Evolutionary conservation across 306 rosid genomes (phyloP), one percentile per base, ranked within the genome.

Genomic region (Castanea mollissima): DNA sequence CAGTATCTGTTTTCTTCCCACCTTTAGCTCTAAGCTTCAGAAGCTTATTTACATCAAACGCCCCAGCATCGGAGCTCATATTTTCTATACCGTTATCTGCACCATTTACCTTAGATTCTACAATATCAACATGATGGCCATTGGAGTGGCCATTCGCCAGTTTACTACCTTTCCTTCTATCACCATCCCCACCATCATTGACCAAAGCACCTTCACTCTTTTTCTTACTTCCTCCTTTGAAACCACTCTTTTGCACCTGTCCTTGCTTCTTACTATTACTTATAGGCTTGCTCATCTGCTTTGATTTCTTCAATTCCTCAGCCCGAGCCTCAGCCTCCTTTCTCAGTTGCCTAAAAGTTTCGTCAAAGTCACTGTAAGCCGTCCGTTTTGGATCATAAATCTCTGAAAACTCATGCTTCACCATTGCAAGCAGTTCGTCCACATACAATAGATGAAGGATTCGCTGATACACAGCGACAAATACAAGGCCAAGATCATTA

Each of bases 11-110:
- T 88, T 91, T 93, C 84, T 95, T 95, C 80, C 81, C 96, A 63
- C 83, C 92, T 88, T 95, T 92, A 15, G 83, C 63, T 88, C 84
- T 91, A 87, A 91, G 92, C 82, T 90, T 95, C 80, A 86, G 96
- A 70, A 92, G 99, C 90, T 82, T 95, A 93, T 87, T 89, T 89
- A 95, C 98, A 95, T 95, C 99, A 85, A 95, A 95, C 84, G 98
- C 97, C 85, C 98, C 96, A 67, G 75, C 31, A 81, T 92, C 86
- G 77, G 92, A 84, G 81, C 99, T 90, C 12, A 79, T 86, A 81
- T 90, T 90, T 83, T 88, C 97, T 86, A 88, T 90, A 63, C 91
- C 96, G 74, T 86, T 92, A 77, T 78, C 79, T 70, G 38, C 76
- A 77, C 83, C 80, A 78, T 79, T 87, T 85, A 80, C 32, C 71